Conservation (phyloP, 192 early-diverging fungal genomes). For the Backusella psychrophila region DNA sequence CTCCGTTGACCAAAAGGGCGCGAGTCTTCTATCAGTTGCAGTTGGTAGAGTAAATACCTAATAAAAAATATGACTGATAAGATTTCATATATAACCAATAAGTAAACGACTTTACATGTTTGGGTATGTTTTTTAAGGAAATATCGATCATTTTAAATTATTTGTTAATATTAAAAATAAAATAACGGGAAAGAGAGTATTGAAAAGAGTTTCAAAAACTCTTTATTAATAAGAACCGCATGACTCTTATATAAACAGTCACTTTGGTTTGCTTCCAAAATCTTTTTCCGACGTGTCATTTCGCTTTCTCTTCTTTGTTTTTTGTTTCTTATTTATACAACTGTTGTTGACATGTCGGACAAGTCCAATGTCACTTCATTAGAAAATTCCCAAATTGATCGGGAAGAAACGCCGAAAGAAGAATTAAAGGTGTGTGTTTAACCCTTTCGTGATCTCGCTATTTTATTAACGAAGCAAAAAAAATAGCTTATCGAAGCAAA, state of each 20-base stretch:
- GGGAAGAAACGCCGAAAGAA: background rate
- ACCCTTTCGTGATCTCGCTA: background rate
- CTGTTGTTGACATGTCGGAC: background rate
- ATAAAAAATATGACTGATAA: background rate
- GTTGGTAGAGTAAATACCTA: conserved; percentile 47
- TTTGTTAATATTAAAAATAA: background rate
- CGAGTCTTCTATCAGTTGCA: conserved; percentile 46
- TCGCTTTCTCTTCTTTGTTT: background rate
- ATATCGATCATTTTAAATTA: background rate
- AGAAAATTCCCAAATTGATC: background rate
- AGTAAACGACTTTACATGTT: background rate
- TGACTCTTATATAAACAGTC: background rate
- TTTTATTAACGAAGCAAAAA: background rate
- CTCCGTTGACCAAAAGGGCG: conserved; percentile 65
- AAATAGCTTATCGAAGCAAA: conserved; percentile 27
- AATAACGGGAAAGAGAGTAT: background rate
- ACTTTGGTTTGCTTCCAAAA: background rate
- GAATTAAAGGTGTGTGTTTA: background rate
- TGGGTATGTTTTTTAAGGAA: conserved; percentile 3
- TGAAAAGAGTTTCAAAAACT: background rate
- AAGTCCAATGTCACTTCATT: background rate
- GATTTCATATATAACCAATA: background rate
- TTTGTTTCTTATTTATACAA: background rate
- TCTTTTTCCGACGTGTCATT: conserved; percentile 3
- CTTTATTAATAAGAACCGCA: background rate